Evolutionary conservation across 139 green algal genomes (phyloP), one percentile per base, ranked within the genome.

Genomic region (Micractinium conductrix): DNA sequence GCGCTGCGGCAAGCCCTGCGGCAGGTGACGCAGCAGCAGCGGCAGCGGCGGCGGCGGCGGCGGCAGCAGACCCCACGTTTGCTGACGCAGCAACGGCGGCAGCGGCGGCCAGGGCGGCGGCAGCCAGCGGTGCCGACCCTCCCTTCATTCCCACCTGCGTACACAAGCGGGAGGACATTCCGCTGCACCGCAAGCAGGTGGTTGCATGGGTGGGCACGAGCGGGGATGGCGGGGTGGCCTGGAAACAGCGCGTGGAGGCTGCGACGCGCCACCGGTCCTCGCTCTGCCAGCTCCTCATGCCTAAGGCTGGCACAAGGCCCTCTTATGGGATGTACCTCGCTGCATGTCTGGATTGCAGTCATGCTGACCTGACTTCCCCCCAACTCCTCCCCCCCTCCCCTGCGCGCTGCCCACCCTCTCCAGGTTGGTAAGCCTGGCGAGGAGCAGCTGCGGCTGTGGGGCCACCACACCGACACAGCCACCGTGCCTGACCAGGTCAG

Each of bases 371-470:
- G n/a, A n/a, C n/a, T n/a, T n/a, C n/a, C n/a, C n/a, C n/a, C n/a
- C n/a, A n/a, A n/a, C n/a, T n/a, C n/a, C n/a, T n/a, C n/a, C n/a
- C n/a, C n/a, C n/a, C n/a, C n/a, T n/a, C n/a, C n/a, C n/a, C n/a
- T n/a, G n/a, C n/a, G n/a, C n/a, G n/a, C 71, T 70, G 12, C 75
- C 55, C 48, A 58, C 62, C 58, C 9, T 14, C 21, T 14, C 21
- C 62, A 99, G 94, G 88, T 93, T 16, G 97, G 95, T 28, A 89
- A 92, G 38, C 96, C 97, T 14, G 80, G 88, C 16, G 97, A 99
- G 86, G 96, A 99, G 81, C 95, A 99, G 82, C 89, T 99, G 74
- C 78, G 89, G 37, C 82, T 84, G 78, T 99, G 97, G 96, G 96
- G 87, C 22, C 97, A 98, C 85, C 97, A 99, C 89, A 85, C 87